A percentile compares a stretch with the other conserved stretches of the same genome.
These are phyloP conservation scores for Mycena rosella DNA, from an alignment of 768 basidiomycete species.

Conservation along the genomic window DNA sequence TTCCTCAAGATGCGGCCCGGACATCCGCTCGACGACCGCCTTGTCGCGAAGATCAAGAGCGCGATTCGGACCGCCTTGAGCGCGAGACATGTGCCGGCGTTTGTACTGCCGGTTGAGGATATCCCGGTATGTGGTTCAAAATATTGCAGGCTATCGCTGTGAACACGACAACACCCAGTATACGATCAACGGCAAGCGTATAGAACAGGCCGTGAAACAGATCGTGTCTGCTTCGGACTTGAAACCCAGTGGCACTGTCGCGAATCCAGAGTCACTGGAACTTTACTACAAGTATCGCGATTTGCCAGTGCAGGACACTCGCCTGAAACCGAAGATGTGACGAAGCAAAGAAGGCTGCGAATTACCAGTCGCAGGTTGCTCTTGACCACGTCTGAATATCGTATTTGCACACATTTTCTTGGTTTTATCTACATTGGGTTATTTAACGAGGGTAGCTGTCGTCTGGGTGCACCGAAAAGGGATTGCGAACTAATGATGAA, in stretches of 20 bases:
- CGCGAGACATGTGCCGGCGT: constrained; percentile 80
- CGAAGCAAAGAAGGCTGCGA: no score
- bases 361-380: no score
- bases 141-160: background rate
- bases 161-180: constrained; percentile 63
- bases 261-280: constrained; percentile 76
- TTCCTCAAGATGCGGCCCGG: constrained; percentile 77
- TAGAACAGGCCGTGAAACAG: constrained; percentile 84
- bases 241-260: constrained; percentile 81
- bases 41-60: constrained; percentile 63
- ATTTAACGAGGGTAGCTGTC: no score
- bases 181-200: constrained; percentile 83
- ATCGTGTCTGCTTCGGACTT: constrained; percentile 75
- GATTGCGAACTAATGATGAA: no score
- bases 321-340: no score
- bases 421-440: no score
- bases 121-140: constrained; percentile 68
- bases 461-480: no score
- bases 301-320: no score
- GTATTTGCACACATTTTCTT: no score
- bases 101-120: constrained; percentile 72
- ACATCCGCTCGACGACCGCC: constrained; percentile 56
- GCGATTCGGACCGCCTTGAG: constrained; percentile 73
- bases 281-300: constrained; percentile 74
- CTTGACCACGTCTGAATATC: no score